Evolutionary conservation across 345 rosid species (phyloP), one percentile per base, ranked within the genome.

Genomic region (Acer saccharum): DNA sequence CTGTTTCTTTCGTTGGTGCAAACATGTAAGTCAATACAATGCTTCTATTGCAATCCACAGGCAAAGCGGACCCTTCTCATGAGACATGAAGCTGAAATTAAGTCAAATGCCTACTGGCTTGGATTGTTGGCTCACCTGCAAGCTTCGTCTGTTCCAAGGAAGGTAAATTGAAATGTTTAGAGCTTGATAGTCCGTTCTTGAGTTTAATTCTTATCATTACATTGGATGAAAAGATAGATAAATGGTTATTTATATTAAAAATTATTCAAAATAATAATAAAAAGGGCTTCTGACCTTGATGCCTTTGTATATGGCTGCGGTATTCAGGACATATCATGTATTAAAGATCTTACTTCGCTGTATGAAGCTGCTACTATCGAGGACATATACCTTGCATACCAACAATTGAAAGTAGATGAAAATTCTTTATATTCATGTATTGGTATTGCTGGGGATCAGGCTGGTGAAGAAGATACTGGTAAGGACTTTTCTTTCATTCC

Each of bases 71-170:
- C 99, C 54, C 93, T 97, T 74, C 86, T 97, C 55, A 94, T 97
- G 99, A 91, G 98, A 76, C 99, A 97, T 84, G 99, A 97, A 87
- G 98, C 98, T 77, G 99, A 97, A 81, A 87, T 94, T 23, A 97
- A 97, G 87, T 94, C 99, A 81, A 97, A 97, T 86, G 97, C 97
- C 10, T 97, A 97, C 81, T 97, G 99, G 99, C 98, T 97, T 74
- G 98, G 98, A 69, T 84, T 97, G 79, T 84, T 97, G 77, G 95
- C 98, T 79, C 99, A 97, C 84, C 85, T 94, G 89, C 99, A 97
- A 87, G 98, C 98, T 76, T 85, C 97, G 66, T 91, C 97, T 64
- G 97, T 97, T 82, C 91, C 94, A 11, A 93, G 98, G 82, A 94
- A 97, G 98, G 98, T 94, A 79, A 81, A 32, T 13, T 63, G 68